These are phyloP conservation scores for Salix dunnii DNA, from an alignment of 345 rosid species.

Conservation along the genomic window DNA sequence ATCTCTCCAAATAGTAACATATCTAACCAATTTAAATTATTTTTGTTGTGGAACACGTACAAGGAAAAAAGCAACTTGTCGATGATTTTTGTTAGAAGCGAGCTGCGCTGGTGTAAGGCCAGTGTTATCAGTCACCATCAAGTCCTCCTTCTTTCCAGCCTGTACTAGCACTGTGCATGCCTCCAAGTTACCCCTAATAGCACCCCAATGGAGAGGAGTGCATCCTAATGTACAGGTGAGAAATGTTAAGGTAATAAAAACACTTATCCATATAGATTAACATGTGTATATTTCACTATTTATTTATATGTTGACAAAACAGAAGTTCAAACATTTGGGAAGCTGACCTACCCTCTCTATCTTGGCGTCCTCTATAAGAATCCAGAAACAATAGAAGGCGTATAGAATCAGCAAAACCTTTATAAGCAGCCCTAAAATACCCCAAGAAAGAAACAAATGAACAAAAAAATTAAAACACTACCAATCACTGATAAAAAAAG, in stretches of 20 bases:
- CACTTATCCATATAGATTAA: background rate
- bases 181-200: constrained; percentile 96
- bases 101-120: constrained; percentile 99
- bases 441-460: constrained; percentile 35
- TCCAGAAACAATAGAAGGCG: constrained; percentile 90
- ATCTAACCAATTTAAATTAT: constrained; percentile 27
- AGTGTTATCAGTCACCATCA: constrained; percentile 77
- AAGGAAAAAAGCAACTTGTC: constrained; percentile 98
- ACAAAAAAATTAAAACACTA: constrained; percentile 9
- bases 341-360: constrained; percentile 70
- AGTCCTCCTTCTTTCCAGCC: constrained; percentile 96
- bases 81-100: constrained; percentile 93
- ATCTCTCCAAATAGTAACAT: constrained; percentile 17
- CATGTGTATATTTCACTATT: background rate
- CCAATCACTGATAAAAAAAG: background rate
- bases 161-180: constrained; percentile 97
- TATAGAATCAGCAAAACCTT: constrained; percentile 93
- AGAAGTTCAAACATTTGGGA: background rate
- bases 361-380: constrained; percentile 92
- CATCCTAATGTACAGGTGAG: constrained; percentile 53
- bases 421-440: constrained; percentile 94
- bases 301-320: background rate
- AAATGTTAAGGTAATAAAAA: background rate
- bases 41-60: constrained; percentile 61
- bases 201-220: constrained; percentile 99